phyloP scores from a whole-genome alignment of 2,329 filamentous ascomycete genomes.

The Nemania sp. region DNA sequence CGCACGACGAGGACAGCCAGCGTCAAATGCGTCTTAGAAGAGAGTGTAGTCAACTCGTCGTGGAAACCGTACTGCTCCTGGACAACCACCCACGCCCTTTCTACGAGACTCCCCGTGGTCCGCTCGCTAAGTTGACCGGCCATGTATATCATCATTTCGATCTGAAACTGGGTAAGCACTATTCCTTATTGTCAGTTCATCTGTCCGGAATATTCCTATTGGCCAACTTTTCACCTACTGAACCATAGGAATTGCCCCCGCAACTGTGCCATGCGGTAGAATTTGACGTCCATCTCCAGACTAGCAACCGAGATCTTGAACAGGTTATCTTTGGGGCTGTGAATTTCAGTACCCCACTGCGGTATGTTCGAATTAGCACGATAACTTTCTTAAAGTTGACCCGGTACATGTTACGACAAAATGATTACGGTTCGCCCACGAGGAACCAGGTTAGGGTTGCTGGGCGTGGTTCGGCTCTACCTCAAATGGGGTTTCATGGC shows the following conservation, averaged over 20 bases:
- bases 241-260: conserved; percentile 58
- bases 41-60: conserved; percentile 54
- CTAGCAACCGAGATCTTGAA: conserved; percentile 58
- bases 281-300: conserved; percentile 50
- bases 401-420: background rate
- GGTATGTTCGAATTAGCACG: conserved; percentile 5
- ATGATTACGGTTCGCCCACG: too few relatives aligned
- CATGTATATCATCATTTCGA: conserved; percentile 59
- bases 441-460: too few relatives aligned
- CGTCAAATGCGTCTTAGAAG: conserved; percentile 48
- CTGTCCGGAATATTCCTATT: background rate
- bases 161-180: conserved; percentile 53
- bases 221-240: conserved; percentile 46
- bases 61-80: conserved; percentile 53
- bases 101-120: conserved; percentile 53
- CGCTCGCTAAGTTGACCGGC: conserved; percentile 57
- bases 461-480: too few relatives aligned
- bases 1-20: conserved; percentile 54
- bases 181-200: conserved; percentile 16
- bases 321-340: conserved; percentile 54
- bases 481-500: background rate
- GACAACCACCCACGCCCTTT: conserved; percentile 56
- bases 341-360: conserved; percentile 53
- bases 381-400: background rate
- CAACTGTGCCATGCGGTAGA: conserved; percentile 48